Conservation (phyloP, 2,329 filamentous ascomycete species). For the Colletotrichum falcatum region DNA sequence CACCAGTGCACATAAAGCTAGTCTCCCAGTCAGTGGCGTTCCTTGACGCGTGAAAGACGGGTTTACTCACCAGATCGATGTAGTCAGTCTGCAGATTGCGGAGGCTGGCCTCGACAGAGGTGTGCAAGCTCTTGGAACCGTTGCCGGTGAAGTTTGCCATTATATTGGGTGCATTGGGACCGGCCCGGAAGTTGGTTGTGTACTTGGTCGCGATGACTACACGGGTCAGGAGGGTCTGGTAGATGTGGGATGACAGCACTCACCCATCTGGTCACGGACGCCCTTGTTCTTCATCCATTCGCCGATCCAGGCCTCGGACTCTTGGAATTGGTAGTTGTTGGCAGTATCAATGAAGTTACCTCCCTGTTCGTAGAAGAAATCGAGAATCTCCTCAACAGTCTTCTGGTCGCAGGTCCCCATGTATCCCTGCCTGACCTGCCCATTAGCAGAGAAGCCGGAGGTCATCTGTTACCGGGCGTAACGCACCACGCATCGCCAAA, state of each 20-base stretch:
- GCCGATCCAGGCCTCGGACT: conserved; percentile 75
- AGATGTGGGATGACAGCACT: conserved; percentile 40
- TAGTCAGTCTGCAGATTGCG: conserved; percentile 75
- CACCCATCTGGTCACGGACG: conserved; percentile 74
- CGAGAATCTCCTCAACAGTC: conserved; percentile 71
- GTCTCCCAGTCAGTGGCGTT: conserved; percentile 3
- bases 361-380: conserved; percentile 71
- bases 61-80: conserved; percentile 68
- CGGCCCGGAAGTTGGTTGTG: conserved; percentile 67
- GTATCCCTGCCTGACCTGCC: conserved; percentile 57
- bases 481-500: conserved; percentile 68
- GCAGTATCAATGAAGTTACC: conserved; percentile 82
- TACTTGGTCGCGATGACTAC: conserved; percentile 77
- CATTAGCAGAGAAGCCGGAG: conserved; percentile 1
- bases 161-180: conserved; percentile 55
- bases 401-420: conserved; percentile 76
- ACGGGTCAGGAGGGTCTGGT: background rate
- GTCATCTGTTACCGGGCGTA: no score
- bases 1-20: conserved; percentile 74
- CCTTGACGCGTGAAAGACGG: conserved; percentile 12
- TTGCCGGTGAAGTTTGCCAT: conserved; percentile 69
- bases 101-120: conserved; percentile 67
- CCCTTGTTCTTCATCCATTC: conserved; percentile 76
- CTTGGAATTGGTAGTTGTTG: conserved; percentile 74
- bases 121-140: conserved; percentile 69